phyloP scores from a whole-genome alignment of 306 rosid species.

The Prosopis cineraria region DNA sequence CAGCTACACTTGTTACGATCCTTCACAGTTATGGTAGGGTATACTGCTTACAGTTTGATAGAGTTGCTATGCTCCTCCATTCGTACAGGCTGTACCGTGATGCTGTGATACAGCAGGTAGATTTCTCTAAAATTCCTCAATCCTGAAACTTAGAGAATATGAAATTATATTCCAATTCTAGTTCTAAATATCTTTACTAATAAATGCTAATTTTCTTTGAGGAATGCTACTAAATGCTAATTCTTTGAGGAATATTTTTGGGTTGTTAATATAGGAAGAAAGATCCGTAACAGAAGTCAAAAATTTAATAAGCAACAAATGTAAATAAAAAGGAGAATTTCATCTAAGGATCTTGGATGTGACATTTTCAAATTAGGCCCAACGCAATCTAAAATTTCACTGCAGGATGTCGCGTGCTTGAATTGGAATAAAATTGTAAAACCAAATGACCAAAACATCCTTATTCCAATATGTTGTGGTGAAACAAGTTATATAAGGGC shows the following conservation, averaged over 20 bases:
- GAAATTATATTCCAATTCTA: not conserved
- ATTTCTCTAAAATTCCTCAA: constrained; percentile 26
- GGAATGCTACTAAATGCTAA: constrained; percentile 14
- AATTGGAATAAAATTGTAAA: too few species aligned
- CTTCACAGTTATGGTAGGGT: constrained; percentile 89
- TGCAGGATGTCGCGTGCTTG: too few species aligned
- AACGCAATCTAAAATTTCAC: too few species aligned
- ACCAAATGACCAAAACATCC: too few species aligned
- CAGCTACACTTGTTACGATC: constrained; percentile 20
- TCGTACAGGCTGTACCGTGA: constrained; percentile 91
- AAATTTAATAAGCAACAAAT: constrained; percentile 9
- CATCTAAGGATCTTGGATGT: too few species aligned
- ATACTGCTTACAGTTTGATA: constrained; percentile 96
- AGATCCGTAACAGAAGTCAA: not conserved
- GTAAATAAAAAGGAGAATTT: too few species aligned
- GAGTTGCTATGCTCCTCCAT: constrained; percentile 95
- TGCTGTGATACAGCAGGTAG: constrained; percentile 97
- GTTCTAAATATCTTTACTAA: not conserved
- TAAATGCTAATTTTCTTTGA: constrained; percentile 31
- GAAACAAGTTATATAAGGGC: too few species aligned
- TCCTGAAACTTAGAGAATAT: not conserved
- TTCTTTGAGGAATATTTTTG: constrained; percentile 13
- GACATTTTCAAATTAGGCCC: too few species aligned
- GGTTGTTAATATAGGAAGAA: not conserved
- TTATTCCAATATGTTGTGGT: too few species aligned